Evolutionary conservation across 1,284 basidiomycete species (phyloP).

Genomic region (Ustilago tritici): DNA sequence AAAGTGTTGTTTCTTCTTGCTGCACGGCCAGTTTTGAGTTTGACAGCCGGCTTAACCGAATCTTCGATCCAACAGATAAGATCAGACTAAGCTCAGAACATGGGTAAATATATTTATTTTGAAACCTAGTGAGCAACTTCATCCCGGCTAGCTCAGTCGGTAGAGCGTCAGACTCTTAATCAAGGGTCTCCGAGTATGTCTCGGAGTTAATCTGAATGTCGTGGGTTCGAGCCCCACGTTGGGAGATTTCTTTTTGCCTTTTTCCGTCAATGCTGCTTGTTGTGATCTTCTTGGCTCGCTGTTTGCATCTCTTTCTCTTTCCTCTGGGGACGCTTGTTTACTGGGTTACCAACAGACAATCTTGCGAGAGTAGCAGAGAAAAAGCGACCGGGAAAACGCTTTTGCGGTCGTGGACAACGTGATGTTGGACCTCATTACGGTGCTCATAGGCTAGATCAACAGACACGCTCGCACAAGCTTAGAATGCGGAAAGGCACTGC

Average conservation of each 20-base stretch:
- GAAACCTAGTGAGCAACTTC: background rate
- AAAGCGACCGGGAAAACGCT: background rate
- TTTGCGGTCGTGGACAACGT: background rate
- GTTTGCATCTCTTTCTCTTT: background rate
- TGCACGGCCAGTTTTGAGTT: background rate
- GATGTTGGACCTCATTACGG: background rate
- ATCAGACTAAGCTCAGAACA: background rate
- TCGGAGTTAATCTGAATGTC: constrained; percentile 63
- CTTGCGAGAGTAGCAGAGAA: background rate
- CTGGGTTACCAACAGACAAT: background rate
- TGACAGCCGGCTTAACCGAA: background rate
- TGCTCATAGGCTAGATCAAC: background rate
- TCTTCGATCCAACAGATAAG: background rate
- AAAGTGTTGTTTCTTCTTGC: background rate
- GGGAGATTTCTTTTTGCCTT: constrained; percentile 49
- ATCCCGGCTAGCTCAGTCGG: constrained; percentile 70
- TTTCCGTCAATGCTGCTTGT: background rate
- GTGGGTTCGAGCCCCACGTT: constrained; percentile 69
- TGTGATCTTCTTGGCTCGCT: background rate
- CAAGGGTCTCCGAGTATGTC: constrained; percentile 43
- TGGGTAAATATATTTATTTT: background rate
- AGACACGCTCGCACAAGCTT: background rate
- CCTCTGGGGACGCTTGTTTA: background rate
- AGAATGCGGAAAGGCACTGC: background rate
- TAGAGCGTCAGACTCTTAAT: constrained; percentile 70